Conservation (phyloP, 1,284 basidiomycete genomes). For the Trichosporon asahii region DNA sequence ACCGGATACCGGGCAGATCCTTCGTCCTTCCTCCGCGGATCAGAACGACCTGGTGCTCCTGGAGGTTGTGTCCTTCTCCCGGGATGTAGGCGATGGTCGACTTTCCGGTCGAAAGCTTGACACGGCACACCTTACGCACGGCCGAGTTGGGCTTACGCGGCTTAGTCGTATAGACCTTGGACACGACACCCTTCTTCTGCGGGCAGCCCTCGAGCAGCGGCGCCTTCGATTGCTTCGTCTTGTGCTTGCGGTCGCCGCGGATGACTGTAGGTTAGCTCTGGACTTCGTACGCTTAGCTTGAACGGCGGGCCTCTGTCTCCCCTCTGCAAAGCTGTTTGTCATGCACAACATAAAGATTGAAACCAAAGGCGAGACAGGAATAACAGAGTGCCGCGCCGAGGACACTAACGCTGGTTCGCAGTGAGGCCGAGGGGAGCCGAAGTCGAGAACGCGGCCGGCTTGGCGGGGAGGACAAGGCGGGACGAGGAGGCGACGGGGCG, state of each 20-base stretch:
- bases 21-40: slow-evolving; percentile 92
- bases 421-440: slow-evolving; percentile 62
- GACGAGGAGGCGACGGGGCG: slow-evolving; percentile 34
- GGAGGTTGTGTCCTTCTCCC: slow-evolving; percentile 96
- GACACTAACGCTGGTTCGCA: slow-evolving; percentile 64
- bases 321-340: no score
- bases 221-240: slow-evolving; percentile 58
- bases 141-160: slow-evolving; percentile 99
- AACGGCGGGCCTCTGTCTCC: no score
- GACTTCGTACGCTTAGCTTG: neutral
- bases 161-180: slow-evolving; percentile 75
- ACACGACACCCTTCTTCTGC: slow-evolving; percentile 86
- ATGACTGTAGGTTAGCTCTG: slow-evolving; percentile 17
- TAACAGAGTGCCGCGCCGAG: neutral
- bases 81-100: slow-evolving; percentile 91
- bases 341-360: no score
- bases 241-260: slow-evolving; percentile 47
- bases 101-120: slow-evolving; percentile 88
- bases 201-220: slow-evolving; percentile 73
- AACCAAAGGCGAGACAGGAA: neutral
- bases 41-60: slow-evolving; percentile 94
- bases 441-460: slow-evolving; percentile 56
- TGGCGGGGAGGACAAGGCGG: slow-evolving; percentile 18
- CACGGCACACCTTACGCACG: slow-evolving; percentile 91
- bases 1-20: slow-evolving; percentile 96